phyloP scores from a whole-genome alignment of 305 asterid species.

The Fraxinus sp. region DNA sequence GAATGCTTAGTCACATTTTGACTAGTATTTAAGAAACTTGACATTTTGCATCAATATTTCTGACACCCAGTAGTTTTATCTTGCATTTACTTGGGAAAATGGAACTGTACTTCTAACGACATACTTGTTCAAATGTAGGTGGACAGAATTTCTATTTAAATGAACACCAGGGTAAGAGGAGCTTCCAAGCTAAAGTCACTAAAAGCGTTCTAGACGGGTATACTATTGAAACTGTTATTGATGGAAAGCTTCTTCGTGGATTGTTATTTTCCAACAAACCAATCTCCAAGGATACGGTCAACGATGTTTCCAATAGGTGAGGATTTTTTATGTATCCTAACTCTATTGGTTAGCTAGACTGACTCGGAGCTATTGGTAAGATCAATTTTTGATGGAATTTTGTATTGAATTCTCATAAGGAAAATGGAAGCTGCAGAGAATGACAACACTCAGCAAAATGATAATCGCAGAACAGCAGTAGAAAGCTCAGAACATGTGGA shows the following conservation, averaged over 20 bases:
- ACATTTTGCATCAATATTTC: not conserved
- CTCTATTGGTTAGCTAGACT: slow-evolving; percentile 2
- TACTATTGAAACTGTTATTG: slow-evolving; percentile 79
- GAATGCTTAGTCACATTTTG: not conserved
- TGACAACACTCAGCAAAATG: slow-evolving; percentile 35
- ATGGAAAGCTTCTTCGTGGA: slow-evolving; percentile 86
- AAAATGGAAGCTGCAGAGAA: slow-evolving; percentile 43
- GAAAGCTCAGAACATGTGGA: slow-evolving; percentile 36
- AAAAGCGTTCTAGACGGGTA: slow-evolving; percentile 64
- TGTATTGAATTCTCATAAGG: slow-evolving; percentile 36
- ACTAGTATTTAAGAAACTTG: not conserved
- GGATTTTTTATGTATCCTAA: slow-evolving; percentile 5
- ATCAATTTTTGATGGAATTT: slow-evolving; percentile 22
- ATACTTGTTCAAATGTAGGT: slow-evolving; percentile 39
- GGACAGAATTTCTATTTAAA: slow-evolving; percentile 50
- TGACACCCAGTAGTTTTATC: not conserved
- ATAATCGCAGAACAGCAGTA: slow-evolving; percentile 35
- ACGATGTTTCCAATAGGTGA: slow-evolving; percentile 52
- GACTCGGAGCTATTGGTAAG: slow-evolving; percentile 9
- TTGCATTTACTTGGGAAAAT: slow-evolving; percentile 16
- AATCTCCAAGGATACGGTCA: slow-evolving; percentile 38
- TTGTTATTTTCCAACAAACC: slow-evolving; percentile 64
- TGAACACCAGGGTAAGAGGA: slow-evolving; percentile 64
- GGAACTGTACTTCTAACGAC: slow-evolving; percentile 19
- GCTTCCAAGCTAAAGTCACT: slow-evolving; percentile 81